Conservation (phyloP, 2,329 filamentous ascomycete species). For the Phialophora tarda region DNA sequence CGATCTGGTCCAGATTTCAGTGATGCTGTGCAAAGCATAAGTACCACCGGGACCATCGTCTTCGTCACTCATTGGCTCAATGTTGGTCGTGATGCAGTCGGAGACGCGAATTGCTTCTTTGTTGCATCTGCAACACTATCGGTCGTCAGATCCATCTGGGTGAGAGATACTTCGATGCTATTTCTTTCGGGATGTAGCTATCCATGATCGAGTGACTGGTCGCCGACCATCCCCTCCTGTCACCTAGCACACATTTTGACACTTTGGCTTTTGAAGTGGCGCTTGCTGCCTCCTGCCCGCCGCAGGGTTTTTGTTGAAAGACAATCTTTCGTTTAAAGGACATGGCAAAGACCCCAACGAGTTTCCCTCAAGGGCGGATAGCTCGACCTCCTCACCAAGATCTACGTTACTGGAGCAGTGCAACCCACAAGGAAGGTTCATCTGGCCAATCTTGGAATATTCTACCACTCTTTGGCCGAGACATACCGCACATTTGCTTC, state of each 20-base stretch:
- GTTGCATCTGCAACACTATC: neutral
- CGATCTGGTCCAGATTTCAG: neutral
- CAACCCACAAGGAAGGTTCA: neutral
- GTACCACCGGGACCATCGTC: neutral
- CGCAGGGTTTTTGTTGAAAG: neutral
- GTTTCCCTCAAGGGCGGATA: neutral
- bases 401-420: neutral
- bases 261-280: neutral
- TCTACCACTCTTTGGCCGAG: neutral
- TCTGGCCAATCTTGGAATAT: neutral
- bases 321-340: constrained; percentile 1
- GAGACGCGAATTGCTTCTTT: neutral
- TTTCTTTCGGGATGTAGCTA: neutral
- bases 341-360: neutral
- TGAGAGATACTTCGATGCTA: neutral
- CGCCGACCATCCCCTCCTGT: neutral
- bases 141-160: neutral
- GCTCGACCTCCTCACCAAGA: neutral
- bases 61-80: neutral
- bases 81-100: neutral
- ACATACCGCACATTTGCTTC: neutral
- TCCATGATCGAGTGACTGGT: constrained; percentile 5
- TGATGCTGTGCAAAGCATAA: neutral
- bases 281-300: neutral
- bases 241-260: neutral